Evolutionary conservation across 345 rosid species (phyloP), one percentile per base, ranked within the genome.

Genomic region (Gossypium stocksii): DNA sequence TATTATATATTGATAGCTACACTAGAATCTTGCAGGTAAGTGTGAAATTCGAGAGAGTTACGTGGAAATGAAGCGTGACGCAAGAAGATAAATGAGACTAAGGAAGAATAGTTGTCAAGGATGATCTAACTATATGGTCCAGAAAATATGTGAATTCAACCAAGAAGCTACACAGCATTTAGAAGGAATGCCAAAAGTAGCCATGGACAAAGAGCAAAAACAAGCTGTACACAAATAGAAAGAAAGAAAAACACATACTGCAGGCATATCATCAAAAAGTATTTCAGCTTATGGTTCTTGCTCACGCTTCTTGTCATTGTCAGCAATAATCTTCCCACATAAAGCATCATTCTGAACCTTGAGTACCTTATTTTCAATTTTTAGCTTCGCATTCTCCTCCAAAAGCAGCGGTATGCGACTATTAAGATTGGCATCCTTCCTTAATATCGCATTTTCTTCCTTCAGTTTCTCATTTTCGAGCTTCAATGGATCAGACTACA

Each of bases 301-400:
- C n/a, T 27, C 46, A 52, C 10, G 6, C 60, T 27, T 27, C 46
- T 2, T 70, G n/a, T 71, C 73, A 17, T 29, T 70, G 23, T 27
- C 60, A 17, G 41, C 41, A 34, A 34, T 34, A 34, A 34, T 34
- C 14, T 70, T 70, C 61, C 73, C 73, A 16, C 73, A 70, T 38
- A 70, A 70, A 70, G 73, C 73, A 52, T 70, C 46, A 27, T 70
- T 70, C 73, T 70, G 73, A 44, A 70, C 41, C 41, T 34, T 34
- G 41, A 34, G 41, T 34, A 34, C 41, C 41, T 52, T 70, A 10
- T 70, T 70, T 52, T 70, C 73, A 17, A 29, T 57, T 52, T 16
- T 23, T 27, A 70, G 34, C 34, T 29, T 70, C 7, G 19, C 17
- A 52, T 52, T 51, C 73, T 70, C 73, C 61, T 70, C 73, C 7